Conservation (phyloP, 768 basidiomycete genomes). For the Hydnum rufescens region DNA sequence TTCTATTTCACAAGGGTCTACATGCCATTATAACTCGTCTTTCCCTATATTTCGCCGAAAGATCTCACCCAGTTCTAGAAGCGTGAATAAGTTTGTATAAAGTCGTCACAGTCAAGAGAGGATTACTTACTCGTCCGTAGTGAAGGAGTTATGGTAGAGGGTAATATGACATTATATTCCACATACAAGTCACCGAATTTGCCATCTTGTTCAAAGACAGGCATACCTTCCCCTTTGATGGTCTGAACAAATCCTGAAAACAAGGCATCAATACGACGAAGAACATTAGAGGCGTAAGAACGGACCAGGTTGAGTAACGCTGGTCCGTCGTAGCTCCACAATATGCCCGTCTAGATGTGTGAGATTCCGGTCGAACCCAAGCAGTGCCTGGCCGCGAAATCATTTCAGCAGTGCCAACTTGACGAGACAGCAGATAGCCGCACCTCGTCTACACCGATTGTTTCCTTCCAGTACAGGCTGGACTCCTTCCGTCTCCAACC, state of each 20-base stretch:
- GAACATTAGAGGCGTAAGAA: not conserved
- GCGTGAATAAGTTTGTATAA: not conserved
- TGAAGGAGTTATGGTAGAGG: constrained; percentile 44
- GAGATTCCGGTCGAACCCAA: constrained; percentile 86
- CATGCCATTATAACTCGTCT: constrained; percentile 27
- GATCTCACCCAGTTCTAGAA: constrained; percentile 34
- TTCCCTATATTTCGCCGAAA: constrained; percentile 26
- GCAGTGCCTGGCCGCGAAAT: constrained; percentile 44
- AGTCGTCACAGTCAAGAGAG: not conserved
- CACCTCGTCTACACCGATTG: constrained; percentile 82
- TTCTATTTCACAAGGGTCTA: no score
- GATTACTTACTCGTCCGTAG: constrained; percentile 51
- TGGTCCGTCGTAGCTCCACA: constrained; percentile 45
- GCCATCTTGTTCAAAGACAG: constrained; percentile 32
- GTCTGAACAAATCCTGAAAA: constrained; percentile 63
- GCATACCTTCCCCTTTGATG: constrained; percentile 81
- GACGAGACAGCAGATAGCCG: constrained; percentile 14
- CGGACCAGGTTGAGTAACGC: constrained; percentile 82
- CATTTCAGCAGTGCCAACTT: constrained; percentile 1
- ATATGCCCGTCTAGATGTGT: constrained; percentile 81
- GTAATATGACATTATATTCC: constrained; percentile 86
- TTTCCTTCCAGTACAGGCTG: constrained; percentile 81
- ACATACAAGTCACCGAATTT: constrained; percentile 68
- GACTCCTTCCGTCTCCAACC: constrained; percentile 79
- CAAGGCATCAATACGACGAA: not conserved